Percentiles rank a stretch among this genome's conserved stretches.
Conservation (phyloP, 441 rosid genomes). For the Erysimum cheiri region DNA sequence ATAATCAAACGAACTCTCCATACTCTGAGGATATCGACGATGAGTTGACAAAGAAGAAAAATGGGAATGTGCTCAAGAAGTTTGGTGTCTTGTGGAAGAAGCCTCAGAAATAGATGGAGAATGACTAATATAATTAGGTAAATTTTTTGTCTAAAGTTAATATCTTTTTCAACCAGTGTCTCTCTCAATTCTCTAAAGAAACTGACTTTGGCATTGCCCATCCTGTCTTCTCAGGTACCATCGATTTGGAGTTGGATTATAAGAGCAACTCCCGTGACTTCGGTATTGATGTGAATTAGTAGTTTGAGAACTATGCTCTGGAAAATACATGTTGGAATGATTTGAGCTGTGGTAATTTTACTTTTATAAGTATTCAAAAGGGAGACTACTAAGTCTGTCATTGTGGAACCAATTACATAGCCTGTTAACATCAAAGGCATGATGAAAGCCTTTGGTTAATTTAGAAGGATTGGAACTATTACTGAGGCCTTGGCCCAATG, state of each 20-base stretch:
- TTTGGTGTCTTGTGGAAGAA: slow-evolving; percentile 82
- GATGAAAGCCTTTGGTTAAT: neutral
- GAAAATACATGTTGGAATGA: slow-evolving; percentile 25
- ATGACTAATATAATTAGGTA: slow-evolving; percentile 38
- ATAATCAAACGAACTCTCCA: slow-evolving; percentile 52
- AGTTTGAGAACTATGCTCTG: slow-evolving; percentile 31
- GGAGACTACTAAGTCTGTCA: slow-evolving; percentile 7
- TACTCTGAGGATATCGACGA: slow-evolving; percentile 59
- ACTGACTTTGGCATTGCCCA: slow-evolving; percentile 1
- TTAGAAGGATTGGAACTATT: neutral
- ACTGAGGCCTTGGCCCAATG: slow-evolving; percentile 27
- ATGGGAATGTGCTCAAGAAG: slow-evolving; percentile 76
- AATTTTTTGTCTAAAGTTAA: neutral
- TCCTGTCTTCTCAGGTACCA: slow-evolving; percentile 33
- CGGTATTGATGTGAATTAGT: slow-evolving; percentile 40
- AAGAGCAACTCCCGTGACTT: slow-evolving; percentile 30
- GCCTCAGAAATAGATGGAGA: slow-evolving; percentile 57
- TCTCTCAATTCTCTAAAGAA: slow-evolving; percentile 6
- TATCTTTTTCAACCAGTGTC: neutral
- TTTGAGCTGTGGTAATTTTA: slow-evolving; percentile 28
- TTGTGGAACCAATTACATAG: slow-evolving; percentile 1
- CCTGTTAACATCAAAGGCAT: neutral
- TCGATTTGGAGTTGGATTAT: slow-evolving; percentile 34
- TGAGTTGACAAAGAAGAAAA: slow-evolving; percentile 67
- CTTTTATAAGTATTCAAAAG: slow-evolving; percentile 1